Conservation (phyloP, 805 yeast genomes). For the Yamadazyma nakazawae region DNA sequence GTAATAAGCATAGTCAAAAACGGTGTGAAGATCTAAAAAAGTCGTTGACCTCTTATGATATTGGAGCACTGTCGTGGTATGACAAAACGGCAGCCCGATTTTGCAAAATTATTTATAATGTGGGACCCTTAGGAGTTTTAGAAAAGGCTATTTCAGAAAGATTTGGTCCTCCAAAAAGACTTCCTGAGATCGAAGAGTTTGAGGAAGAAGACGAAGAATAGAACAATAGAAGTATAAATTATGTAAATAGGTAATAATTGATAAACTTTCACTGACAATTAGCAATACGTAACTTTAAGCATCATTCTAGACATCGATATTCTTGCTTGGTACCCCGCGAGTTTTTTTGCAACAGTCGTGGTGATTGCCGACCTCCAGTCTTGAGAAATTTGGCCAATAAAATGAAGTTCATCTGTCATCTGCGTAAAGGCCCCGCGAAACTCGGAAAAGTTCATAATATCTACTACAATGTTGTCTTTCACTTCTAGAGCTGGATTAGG, state of each 20-base stretch:
- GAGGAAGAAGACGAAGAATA: conserved; percentile 40
- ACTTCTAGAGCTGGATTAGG: conserved; percentile 29
- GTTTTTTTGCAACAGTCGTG: neutral
- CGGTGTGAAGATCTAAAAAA: conserved; percentile 27
- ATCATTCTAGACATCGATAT: too few species aligned
- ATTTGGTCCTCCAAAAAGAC: conserved; percentile 30
- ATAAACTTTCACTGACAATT: too few species aligned
- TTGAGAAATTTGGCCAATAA: conserved; percentile 4
- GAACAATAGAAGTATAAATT: neutral
- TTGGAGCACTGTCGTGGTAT: conserved; percentile 28
- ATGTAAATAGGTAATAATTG: too few species aligned
- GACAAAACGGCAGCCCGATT: conserved; percentile 29
- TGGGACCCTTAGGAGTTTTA: conserved; percentile 41
- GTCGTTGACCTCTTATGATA: conserved; percentile 27
- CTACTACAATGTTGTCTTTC: conserved; percentile 5
- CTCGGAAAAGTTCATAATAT: conserved; percentile 14
- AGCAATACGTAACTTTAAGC: too few species aligned
- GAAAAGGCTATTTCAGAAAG: conserved; percentile 39
- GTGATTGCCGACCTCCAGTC: too few species aligned
- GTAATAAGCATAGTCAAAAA: conserved; percentile 21
- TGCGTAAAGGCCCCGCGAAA: conserved; percentile 9
- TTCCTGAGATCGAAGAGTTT: conserved; percentile 38
- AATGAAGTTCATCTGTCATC: conserved; percentile 7
- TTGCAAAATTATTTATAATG: conserved; percentile 36
- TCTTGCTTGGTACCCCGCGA: too few species aligned